A percentile compares a stretch with the other conserved stretches of the same genome.
Conservation (phyloP, 2,329 filamentous ascomycete genomes). For the Apiospora malaysiana region DNA sequence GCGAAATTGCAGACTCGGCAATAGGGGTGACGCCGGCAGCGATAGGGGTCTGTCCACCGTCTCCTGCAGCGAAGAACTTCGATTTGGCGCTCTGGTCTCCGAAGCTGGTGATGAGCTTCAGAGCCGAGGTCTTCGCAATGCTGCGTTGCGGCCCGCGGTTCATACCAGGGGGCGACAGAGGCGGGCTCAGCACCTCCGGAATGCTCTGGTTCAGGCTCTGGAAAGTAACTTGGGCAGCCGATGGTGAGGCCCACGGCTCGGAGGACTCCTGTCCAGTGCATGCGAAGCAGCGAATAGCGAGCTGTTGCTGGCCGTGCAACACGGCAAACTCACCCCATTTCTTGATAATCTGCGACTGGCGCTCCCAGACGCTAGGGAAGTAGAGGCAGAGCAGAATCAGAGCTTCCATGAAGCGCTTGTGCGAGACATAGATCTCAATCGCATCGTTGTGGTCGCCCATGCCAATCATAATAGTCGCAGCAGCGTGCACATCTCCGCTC, state of each 20-base stretch:
- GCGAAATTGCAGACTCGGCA: conserved; percentile 77
- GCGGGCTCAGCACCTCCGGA: conserved; percentile 69
- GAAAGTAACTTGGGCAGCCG: conserved; percentile 68
- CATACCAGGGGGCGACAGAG: conserved; percentile 74
- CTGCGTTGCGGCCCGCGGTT: conserved; percentile 64
- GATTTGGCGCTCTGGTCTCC: conserved; percentile 67
- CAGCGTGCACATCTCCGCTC: conserved; percentile 88
- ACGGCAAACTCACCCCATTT: conserved; percentile 96
- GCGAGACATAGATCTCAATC: conserved; percentile 94
- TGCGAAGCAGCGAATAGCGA: conserved; percentile 92
- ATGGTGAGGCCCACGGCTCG: conserved; percentile 87
- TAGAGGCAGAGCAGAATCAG: conserved; percentile 84
- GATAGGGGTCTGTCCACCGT: conserved; percentile 74
- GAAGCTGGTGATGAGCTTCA: conserved; percentile 93
- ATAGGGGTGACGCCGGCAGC: conserved; percentile 88
- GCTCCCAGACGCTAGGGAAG: conserved; percentile 86
- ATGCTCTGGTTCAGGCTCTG: conserved; percentile 60
- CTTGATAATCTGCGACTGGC: conserved; percentile 84
- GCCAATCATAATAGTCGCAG: conserved; percentile 89
- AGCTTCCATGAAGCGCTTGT: conserved; percentile 91
- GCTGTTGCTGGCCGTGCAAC: conserved; percentile 82
- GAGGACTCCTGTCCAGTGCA: conserved; percentile 86
- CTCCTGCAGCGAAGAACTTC: conserved; percentile 64
- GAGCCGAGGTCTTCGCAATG: conserved; percentile 79
- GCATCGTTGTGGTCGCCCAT: conserved; percentile 93